Base-by-base conservation (phyloP, 176 grass and related monocot genomes). In the Triticum urartu region DNA sequence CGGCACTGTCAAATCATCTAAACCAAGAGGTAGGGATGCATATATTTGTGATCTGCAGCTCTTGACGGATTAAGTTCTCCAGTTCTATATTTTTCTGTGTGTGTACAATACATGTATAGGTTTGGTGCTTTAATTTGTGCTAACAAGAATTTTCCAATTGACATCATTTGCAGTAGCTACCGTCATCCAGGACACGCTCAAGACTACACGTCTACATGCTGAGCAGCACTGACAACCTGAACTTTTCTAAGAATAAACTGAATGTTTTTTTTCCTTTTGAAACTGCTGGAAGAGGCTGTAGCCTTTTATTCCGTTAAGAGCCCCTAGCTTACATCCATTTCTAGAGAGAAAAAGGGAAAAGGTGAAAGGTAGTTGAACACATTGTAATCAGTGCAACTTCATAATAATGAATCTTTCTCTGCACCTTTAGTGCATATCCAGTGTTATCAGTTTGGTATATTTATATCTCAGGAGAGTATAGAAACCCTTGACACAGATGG, bases 11-110 rank as follows among this genome's bases (percentile, higher is more conserved):
- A 67, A 60, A 74, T 91, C 85, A 75, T 38, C 75, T 48, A 17
- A n/a, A 17, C 54, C 67, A 6, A 91, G 85, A 91, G 85, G 89
- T 91, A 75, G 32, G 15, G 22, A 58, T 54, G 50, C 50, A 54
- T 54, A 54, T 21, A 3, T 58, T 58, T 58, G 6, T 21, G 6
- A 22, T 66, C 26, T 42, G 20, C 17, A 35, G 25, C 25, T 89
- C 36, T 24, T 54, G 8, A 66, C 18, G 13, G 21, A 59, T 35
- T 59, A 85, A 21, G 0, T 4, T 60, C 15, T 52, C 5, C 48
- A 50, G 5, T 50, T 50, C 3, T 14, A 3, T 42, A 4, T 58
- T 59, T 71, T 15, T 72, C 30, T 61, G 5, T 35, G 5, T 72
- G 6, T 18, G 17, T 48, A 48, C 45, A 48, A 30, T 64, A 0